These are phyloP conservation scores for Leptodermis oblonga DNA, from an alignment of 257 asterid species.

Conservation along the genomic window DNA sequence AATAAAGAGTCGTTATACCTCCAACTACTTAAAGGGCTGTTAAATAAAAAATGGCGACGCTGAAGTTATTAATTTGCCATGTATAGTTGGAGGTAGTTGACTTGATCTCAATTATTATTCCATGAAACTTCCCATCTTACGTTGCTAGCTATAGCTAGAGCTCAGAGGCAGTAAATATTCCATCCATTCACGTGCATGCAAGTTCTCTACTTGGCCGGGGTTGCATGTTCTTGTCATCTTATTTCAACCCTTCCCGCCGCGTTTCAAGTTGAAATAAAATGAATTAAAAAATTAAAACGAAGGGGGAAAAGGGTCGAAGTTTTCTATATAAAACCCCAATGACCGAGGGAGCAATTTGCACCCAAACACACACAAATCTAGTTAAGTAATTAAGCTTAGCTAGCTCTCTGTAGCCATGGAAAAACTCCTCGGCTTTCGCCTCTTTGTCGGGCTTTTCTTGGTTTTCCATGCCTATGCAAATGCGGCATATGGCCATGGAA, in stretches of 20 bases:
- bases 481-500: constrained; percentile 1
- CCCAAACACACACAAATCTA: neutral
- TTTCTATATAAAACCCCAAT: neutral
- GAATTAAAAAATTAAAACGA: too few relatives aligned
- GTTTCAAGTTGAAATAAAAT: too few relatives aligned
- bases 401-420: constrained; percentile 8
- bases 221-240: neutral
- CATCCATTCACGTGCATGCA: neutral
- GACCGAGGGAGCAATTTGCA: neutral
- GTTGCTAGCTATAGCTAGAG: too few relatives aligned
- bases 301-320: too few relatives aligned
- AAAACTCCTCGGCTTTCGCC: neutral
- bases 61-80: constrained; percentile 26
- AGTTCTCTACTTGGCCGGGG: constrained; percentile 1
- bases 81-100: constrained; percentile 25
- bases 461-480: neutral
- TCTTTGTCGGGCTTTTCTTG: neutral
- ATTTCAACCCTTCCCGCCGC: neutral
- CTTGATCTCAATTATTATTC: constrained; percentile 3
- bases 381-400: too few relatives aligned
- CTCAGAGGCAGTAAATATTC: too few relatives aligned
- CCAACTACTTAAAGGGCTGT: too few relatives aligned
- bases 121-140: too few relatives aligned
- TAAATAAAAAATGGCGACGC: too few relatives aligned
- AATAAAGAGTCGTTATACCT: too few relatives aligned